Evolutionary conservation across 768 basidiomycete genomes (phyloP).

Genomic region (Lyophyllum decastes): DNA sequence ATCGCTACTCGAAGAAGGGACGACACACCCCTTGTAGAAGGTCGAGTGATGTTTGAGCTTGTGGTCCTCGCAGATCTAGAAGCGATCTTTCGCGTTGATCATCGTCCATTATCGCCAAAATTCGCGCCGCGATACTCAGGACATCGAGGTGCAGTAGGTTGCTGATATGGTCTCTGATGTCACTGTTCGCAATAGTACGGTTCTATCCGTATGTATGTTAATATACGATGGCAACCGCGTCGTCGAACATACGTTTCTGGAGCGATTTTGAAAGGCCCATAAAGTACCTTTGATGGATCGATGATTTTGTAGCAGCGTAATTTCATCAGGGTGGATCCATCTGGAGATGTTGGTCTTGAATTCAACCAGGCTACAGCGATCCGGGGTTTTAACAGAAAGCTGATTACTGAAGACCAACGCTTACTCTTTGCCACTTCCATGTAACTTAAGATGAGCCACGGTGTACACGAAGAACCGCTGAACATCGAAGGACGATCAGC

Average conservation of each 20-base stretch:
- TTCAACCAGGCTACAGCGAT: neutral
- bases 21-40: constrained; percentile 4
- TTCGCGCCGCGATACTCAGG: constrained; percentile 2
- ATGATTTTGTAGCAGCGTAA: neutral
- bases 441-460: neutral
- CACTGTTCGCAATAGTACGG: neutral
- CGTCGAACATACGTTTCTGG: neutral
- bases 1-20: neutral
- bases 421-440: neutral
- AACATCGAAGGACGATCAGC: neutral
- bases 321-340: neutral
- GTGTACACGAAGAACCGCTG: neutral
- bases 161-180: neutral
- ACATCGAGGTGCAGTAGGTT: constrained; percentile 1
- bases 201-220: neutral
- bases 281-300: neutral
- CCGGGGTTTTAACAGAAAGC: neutral
- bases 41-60: constrained; percentile 8
- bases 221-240: too few species aligned
- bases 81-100: constrained; percentile 2
- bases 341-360: neutral
- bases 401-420: neutral
- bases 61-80: neutral
- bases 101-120: neutral
- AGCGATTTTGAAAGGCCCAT: constrained; percentile 7